Conservation (phyloP, 1,284 basidiomycete genomes). For the Ustilago trichophora region DNA sequence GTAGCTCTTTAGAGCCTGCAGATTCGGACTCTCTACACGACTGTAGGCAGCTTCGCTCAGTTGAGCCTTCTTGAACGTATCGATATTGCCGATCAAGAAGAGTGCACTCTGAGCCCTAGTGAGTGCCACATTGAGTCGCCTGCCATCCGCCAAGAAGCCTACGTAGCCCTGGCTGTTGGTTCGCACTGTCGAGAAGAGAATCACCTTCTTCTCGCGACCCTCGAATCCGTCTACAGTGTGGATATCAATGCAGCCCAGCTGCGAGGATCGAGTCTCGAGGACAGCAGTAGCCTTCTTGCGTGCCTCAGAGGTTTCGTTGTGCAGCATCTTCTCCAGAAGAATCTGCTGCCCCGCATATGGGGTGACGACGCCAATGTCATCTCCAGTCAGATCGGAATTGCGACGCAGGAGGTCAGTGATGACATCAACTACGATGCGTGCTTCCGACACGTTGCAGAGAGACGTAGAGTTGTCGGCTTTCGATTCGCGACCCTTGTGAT, state of each 20-base stretch:
- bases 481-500: slow-evolving; percentile 47
- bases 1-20: slow-evolving; percentile 32
- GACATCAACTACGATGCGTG: slow-evolving; percentile 63
- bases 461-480: slow-evolving; percentile 50
- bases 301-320: slow-evolving; percentile 28
- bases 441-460: slow-evolving; percentile 54
- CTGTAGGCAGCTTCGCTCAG: slow-evolving; percentile 47
- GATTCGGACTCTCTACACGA: slow-evolving; percentile 40
- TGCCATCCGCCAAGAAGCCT: slow-evolving; percentile 91
- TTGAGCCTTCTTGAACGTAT: slow-evolving; percentile 71
- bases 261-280: slow-evolving; percentile 19
- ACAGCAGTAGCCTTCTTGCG: slow-evolving; percentile 17
- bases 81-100: slow-evolving; percentile 83
- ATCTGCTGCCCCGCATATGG: slow-evolving; percentile 62
- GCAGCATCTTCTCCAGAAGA: slow-evolving; percentile 53
- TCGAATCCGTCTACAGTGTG: slow-evolving; percentile 95
- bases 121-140: slow-evolving; percentile 94
- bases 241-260: slow-evolving; percentile 76
- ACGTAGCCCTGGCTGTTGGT: slow-evolving; percentile 76
- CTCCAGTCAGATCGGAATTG: slow-evolving; percentile 49
- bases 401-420: slow-evolving; percentile 51
- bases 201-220: slow-evolving; percentile 93
- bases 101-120: slow-evolving; percentile 90
- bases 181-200: slow-evolving; percentile 90
- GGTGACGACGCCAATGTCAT: slow-evolving; percentile 62